Conservation (phyloP, 1,284 basidiomycete genomes). For the Ceratobasidium sp. region DNA sequence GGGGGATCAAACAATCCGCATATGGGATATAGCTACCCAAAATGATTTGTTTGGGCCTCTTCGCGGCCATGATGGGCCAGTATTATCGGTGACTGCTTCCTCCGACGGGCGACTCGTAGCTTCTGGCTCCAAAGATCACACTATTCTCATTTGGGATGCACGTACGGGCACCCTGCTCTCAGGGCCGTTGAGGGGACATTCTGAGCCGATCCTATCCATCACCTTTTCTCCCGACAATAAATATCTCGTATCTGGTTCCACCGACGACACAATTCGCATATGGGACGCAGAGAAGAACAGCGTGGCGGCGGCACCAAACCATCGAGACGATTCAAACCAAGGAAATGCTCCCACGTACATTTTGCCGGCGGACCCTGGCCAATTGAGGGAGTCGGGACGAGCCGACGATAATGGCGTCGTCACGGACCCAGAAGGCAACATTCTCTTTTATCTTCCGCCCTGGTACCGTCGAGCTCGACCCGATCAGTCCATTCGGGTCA, state of each 20-base stretch:
- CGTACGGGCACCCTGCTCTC: background rate
- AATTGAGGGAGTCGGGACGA: no score
- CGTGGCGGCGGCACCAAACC: no score
- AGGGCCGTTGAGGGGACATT: background rate
- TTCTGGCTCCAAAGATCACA: no score
- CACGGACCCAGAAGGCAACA: no score
- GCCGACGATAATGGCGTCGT: no score
- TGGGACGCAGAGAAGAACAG: no score
- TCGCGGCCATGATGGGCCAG: background rate
- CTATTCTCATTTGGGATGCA: background rate
- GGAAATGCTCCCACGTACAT: no score
- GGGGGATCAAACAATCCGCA: constrained; percentile 32
- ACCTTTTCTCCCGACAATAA: constrained; percentile 71
- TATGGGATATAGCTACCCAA: constrained; percentile 39
- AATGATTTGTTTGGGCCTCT: background rate
- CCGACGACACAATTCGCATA: constrained; percentile 60
- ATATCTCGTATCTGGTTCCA: constrained; percentile 79
- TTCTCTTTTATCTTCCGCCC: no score
- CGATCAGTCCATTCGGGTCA: no score
- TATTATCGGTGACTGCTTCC: background rate
- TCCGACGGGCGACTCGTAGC: constrained; percentile 1
- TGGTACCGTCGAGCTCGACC: no score
- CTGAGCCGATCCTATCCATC: background rate
- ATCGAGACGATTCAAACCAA: no score
- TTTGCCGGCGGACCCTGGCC: no score